Evolutionary conservation across 1,139 yeast species (phyloP), one percentile per base, ranked within the genome.

Genomic region (Taiozyma sp.): DNA sequence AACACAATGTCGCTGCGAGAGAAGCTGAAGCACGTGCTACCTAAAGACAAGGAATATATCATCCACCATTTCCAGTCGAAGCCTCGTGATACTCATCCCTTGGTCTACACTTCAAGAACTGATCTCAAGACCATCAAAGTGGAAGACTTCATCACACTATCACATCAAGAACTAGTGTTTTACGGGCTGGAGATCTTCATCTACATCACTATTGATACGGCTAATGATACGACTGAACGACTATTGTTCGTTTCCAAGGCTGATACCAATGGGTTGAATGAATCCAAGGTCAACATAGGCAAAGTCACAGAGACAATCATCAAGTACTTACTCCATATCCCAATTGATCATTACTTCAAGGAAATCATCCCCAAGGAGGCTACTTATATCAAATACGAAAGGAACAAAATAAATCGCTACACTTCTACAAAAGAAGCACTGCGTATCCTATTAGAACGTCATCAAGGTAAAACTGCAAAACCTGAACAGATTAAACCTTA

Each of bases 211-310:
- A 58, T 79, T 6, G 53, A 56, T 24, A 62, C 64, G 26, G 51
- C 63, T 2, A 56, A 60, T 2, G 60, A 57, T 1, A 51, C 55
- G 2, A 62, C 71, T 0, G 80, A 79, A 47, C 78, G 80, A 52
- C 72, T 85, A n/a, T 57, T 91, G 1, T 93, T 90, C 62, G 79
- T 93, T 0, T 80, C 96, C 7, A 93, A 93, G 62, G 96, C 96
- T 11, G 99, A 93, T 62, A 88, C 98, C 0, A 84, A 90, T 2
- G 99, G 99, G 0, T 74, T 78, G 50, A 69, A 69, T 46, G 61
- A 65, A 37, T 54, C 62, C 7, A 60, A 65, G 13, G 62, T 79
- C 14, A 73, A 71, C 49, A 67, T 75, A 3, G 75, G 73, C 9
- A 58, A 60, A 2, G 61, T 83, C 1, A 68, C 83, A 1, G 64